phyloP scores from a whole-genome alignment of 169 alveolate genomes.

The Blepharisma undulans region DNA sequence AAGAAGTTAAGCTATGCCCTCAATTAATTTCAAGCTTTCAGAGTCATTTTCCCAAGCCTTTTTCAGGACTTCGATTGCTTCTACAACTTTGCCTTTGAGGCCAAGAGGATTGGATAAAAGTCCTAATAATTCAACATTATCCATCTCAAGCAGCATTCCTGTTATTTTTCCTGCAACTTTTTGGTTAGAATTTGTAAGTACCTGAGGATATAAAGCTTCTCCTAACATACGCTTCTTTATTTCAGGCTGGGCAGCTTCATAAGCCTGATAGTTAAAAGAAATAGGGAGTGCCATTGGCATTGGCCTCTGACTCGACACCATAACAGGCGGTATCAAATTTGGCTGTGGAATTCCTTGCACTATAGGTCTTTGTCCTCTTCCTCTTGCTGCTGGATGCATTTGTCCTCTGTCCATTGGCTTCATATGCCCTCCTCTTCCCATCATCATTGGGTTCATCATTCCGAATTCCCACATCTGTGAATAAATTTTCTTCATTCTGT shows the following conservation, averaged over 20 bases:
- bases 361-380: background rate
- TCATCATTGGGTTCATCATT: background rate
- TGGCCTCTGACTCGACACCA: background rate
- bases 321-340: background rate
- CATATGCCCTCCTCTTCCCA: background rate
- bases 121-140: background rate
- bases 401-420: background rate
- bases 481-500: background rate
- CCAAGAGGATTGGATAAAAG: background rate
- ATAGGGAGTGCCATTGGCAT: background rate
- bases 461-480: background rate
- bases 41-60: slow-evolving; percentile 11
- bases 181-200: background rate
- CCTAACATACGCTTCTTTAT: slow-evolving; percentile 6
- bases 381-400: background rate
- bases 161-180: slow-evolving; percentile 34
- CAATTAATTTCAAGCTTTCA: background rate
- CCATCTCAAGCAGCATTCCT: slow-evolving; percentile 35
- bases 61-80: slow-evolving; percentile 9
- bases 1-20: background rate
- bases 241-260: background rate
- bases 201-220: background rate
- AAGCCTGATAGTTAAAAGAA: background rate
- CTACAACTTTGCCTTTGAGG: background rate
- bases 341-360: background rate